Evolutionary conservation across 306 rosid species (phyloP), one percentile per base, ranked within the genome.

Genomic region (Canavalia ensiformis): DNA sequence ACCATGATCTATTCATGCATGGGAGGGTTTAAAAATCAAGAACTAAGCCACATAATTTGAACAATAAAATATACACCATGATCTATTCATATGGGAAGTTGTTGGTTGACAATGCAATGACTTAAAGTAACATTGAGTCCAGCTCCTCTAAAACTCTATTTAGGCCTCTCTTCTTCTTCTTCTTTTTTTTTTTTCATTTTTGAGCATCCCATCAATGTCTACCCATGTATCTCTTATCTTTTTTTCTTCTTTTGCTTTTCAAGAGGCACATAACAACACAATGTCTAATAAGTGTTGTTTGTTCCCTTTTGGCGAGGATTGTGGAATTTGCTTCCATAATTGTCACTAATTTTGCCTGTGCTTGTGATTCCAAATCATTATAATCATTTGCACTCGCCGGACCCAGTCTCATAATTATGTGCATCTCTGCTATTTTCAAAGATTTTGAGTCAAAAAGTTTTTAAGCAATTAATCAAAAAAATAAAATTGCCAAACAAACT

Each of bases 281-380:
- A 31, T 28, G 55, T 41, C 30, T 75, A 33, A 84, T 83, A 12
- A 83, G 87, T 84, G 72, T 66, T 55, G 67, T 8, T 37, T 75
- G 74, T 51, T 74, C 70, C 56, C 76, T 81, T 84, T 63, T 62
- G 67, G 82, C 88, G 69, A 85, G 58, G 74, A 80, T 76, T 3
- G 82, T 84, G 85, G 76, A 69, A 69, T 80, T 78, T 68, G 59
- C 57, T 45, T 80, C 6, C 81, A 69, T 54, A 45, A 76, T 80
- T 79, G 62, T 52, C 80, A 64, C 68, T 73, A 31, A 72, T 72
- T 72, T 67, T 83, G 83, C 87, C 74, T 55, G 31, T 37, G 80
- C 55, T 12, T 79, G 58, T 56, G 84, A 37, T 51, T 79, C 31
- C 65, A 8, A 72, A 71, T 66, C 65, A 30, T 13, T 63, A 46